Evolutionary conservation across 73 alveolate species (phyloP).

Genomic region (Uronychia binucleata): DNA sequence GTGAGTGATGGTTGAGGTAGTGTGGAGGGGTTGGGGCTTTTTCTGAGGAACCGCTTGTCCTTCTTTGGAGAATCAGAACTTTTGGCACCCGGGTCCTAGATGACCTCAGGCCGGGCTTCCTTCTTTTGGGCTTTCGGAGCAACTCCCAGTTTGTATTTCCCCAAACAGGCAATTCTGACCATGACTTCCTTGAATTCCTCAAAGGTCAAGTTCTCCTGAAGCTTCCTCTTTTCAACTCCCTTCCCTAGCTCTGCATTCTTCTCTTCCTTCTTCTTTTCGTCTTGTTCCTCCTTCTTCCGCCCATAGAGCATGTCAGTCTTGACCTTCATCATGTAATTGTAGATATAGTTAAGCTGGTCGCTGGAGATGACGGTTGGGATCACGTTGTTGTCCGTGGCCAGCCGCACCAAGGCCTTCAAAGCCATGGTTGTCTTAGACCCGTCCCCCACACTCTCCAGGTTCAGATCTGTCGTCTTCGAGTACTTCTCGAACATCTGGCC

Average conservation of each 20-base stretch:
- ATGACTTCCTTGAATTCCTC: constrained; percentile 47
- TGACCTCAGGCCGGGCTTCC: not conserved
- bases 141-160: constrained; percentile 40
- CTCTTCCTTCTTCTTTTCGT: constrained; percentile 14
- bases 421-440: constrained; percentile 34
- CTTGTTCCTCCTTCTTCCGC: constrained; percentile 28
- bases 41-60: not conserved
- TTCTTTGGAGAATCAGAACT: not conserved
- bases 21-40: not conserved
- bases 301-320: constrained; percentile 25
- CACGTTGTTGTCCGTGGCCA: constrained; percentile 38
- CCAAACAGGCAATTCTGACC: constrained; percentile 36
- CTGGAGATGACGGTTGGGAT: constrained; percentile 50
- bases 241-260: constrained; percentile 3
- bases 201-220: constrained; percentile 2
- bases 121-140: not conserved
- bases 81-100: not conserved
- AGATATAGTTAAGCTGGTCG: constrained; percentile 46
- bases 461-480: constrained; percentile 15
- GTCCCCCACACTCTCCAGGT: constrained; percentile 27
- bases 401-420: constrained; percentile 38
- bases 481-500: constrained; percentile 15
- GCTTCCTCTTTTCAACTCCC: not conserved
- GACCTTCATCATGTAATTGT: constrained; percentile 38
- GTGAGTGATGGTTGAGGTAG: no score